phyloP scores from a whole-genome alignment of 495 filamentous ascomycete genomes.

The Podospora australis region DNA sequence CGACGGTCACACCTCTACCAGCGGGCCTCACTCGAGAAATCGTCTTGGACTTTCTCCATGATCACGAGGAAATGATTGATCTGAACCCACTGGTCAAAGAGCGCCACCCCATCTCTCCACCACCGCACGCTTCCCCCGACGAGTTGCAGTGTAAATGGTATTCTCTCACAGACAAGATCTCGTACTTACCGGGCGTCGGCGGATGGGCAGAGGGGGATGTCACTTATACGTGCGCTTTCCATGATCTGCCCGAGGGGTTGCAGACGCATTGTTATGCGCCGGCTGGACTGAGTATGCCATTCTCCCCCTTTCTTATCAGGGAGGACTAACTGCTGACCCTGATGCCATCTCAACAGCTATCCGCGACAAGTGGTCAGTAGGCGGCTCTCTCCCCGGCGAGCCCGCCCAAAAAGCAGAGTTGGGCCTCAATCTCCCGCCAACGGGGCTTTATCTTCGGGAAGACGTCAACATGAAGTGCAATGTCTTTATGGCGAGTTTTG shows the following conservation, averaged over 20 bases:
- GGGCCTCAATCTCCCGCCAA: slow-evolving; percentile 51
- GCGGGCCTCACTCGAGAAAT: slow-evolving; percentile 56
- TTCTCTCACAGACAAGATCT: slow-evolving; percentile 61
- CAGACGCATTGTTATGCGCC: slow-evolving; percentile 69
- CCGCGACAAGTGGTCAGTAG: slow-evolving; percentile 59
- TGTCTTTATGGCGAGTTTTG: slow-evolving; percentile 61
- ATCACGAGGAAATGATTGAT: slow-evolving; percentile 71
- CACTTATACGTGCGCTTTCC: slow-evolving; percentile 68
- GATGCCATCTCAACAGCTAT: slow-evolving; percentile 55
- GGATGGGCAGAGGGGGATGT: slow-evolving; percentile 57
- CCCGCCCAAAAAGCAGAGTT: slow-evolving; percentile 51
- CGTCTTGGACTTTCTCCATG: slow-evolving; percentile 63
- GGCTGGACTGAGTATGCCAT: slow-evolving; percentile 22
- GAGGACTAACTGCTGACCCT: not conserved
- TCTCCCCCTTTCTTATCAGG: not conserved
- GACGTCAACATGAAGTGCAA: slow-evolving; percentile 75
- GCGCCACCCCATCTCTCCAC: slow-evolving; percentile 56
- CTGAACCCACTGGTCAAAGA: slow-evolving; percentile 73
- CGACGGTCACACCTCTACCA: slow-evolving; percentile 66
- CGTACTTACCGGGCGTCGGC: slow-evolving; percentile 67
- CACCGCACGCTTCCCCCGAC: slow-evolving; percentile 54
- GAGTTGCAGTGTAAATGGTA: slow-evolving; percentile 68
- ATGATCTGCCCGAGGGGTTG: slow-evolving; percentile 59
- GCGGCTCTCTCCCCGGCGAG: slow-evolving; percentile 60
- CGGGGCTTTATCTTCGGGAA: slow-evolving; percentile 68